Evolutionary conservation across 345 rosid species (phyloP).

Genomic region (Boechera divaricarpa): DNA sequence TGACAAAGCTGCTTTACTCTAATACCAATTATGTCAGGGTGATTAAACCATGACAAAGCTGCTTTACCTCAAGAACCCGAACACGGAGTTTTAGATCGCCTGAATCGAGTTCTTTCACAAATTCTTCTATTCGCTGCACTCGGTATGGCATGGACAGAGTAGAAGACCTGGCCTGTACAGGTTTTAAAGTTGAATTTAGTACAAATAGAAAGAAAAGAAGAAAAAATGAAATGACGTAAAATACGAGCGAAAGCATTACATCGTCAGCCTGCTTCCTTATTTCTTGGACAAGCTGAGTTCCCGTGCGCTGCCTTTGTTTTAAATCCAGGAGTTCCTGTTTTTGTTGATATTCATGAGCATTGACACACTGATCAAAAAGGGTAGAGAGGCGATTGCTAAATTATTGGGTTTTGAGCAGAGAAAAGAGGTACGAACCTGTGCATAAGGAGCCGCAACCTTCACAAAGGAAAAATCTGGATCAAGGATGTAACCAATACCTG

Average conservation of each 20-base stretch:
- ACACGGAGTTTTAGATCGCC: conserved; percentile 94
- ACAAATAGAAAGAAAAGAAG: conserved; percentile 3
- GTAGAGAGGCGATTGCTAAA: background rate
- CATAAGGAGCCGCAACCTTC: conserved; percentile 93
- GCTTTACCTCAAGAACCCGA: conserved; percentile 82
- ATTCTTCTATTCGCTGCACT: conserved; percentile 84
- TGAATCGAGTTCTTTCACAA: conserved; percentile 82
- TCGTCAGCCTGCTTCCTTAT: conserved; percentile 90
- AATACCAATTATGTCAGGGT: background rate
- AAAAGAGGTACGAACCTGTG: conserved; percentile 59
- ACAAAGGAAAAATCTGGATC: conserved; percentile 85
- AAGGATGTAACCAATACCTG: conserved; percentile 89
- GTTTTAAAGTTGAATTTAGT: conserved; percentile 24
- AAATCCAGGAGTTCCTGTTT: conserved; percentile 85
- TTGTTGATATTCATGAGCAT: conserved; percentile 23
- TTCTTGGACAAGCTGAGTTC: conserved; percentile 74
- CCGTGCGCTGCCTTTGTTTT: conserved; percentile 53
- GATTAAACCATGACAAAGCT: background rate
- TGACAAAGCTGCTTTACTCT: background rate
- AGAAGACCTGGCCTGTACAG: conserved; percentile 73
- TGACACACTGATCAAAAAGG: background rate
- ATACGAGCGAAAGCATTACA: conserved; percentile 48
- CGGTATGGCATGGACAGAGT: conserved; percentile 88
- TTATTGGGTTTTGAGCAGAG: conserved; percentile 9
- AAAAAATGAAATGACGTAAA: background rate